Evolutionary conservation across 1,139 yeast genomes (phyloP), one percentile per base, ranked within the genome.

Genomic region (Casaregolazyma suthepensis): DNA sequence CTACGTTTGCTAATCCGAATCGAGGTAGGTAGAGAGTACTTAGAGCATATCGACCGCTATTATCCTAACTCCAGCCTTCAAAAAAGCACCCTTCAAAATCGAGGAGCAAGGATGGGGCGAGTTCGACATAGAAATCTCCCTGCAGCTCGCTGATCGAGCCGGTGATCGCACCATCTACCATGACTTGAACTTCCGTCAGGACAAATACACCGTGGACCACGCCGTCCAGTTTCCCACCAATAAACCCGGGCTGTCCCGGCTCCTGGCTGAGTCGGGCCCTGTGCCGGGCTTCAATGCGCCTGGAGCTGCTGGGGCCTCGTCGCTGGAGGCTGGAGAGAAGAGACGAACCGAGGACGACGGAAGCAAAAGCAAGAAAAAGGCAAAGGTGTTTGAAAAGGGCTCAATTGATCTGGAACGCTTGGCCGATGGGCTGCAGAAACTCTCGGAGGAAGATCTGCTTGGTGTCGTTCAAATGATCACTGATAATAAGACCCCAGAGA

Each of bases 101-200:
- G 88, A 84, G 67, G 99, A 93, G 70, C 86, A 89, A 74, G 99
- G 99, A 49, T 93, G 99, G 99, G 99, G 99, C 66, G 99, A 93
- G 63, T 91, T 91, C 66, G 96, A 91, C 67, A 79, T 93, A 66
- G 89, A 88, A 49, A 84, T 93, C 59, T 78, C 87, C 18, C 75
- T 90, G 55, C 87, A 85, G 61, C 75, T 87, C 55, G 78, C 87
- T 37, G 98, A 95, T 56, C 87, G 86, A 65, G 87, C 85, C 52
- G 98, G 97, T 48, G 97, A 90, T 68, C 79, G 87, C 60, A 87
- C 87, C 66, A 71, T 93, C 58, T 81, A 81, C 65, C 98, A 93
- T 69, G 98, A 93, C 71, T 81, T 93, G 67, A 90, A 90, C 70
- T 93, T 93, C 69, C 75, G 81, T 59, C 81, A 85, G 68, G 90